Conservation (phyloP, 306 rosid species). For the Astragalus membranaceus region DNA sequence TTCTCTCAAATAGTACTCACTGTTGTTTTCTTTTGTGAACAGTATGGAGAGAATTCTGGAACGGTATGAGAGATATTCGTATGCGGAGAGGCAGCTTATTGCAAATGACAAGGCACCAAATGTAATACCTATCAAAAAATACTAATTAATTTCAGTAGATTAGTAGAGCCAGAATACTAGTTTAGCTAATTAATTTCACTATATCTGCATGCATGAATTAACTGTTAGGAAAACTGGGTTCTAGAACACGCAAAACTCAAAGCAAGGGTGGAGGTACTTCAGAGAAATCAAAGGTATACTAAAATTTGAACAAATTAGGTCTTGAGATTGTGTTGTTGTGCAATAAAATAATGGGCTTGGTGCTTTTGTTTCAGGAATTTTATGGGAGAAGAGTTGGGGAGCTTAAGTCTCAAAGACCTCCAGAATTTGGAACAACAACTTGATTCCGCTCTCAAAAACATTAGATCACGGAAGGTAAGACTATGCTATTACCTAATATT, state of each 20-base stretch:
- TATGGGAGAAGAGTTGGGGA: constrained; percentile 72
- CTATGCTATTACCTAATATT: neutral
- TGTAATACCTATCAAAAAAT: constrained; percentile 16
- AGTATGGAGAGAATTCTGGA: constrained; percentile 85
- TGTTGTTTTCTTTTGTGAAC: constrained; percentile 7
- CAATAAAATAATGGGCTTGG: neutral
- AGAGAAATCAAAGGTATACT: constrained; percentile 57
- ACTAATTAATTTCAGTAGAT: neutral
- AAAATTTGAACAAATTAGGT: neutral
- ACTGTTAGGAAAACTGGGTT: constrained; percentile 60
- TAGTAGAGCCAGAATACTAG: neutral
- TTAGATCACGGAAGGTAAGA: constrained; percentile 68
- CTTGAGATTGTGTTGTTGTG: neutral
- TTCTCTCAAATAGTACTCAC: neutral
- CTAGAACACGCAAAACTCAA: constrained; percentile 78
- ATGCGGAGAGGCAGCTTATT: constrained; percentile 53
- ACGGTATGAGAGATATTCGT: constrained; percentile 78
- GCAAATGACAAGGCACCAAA: constrained; percentile 34
- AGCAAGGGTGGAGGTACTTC: constrained; percentile 73
- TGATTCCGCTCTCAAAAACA: constrained; percentile 70
- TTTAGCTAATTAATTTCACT: neutral
- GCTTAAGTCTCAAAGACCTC: constrained; percentile 58
- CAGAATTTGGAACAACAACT: constrained; percentile 86
- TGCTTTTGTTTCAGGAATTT: constrained; percentile 46
- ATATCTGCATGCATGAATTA: neutral